Evolutionary conservation across 2,329 filamentous ascomycete genomes (phyloP).

Genomic region (Botryotinia calthae): DNA sequence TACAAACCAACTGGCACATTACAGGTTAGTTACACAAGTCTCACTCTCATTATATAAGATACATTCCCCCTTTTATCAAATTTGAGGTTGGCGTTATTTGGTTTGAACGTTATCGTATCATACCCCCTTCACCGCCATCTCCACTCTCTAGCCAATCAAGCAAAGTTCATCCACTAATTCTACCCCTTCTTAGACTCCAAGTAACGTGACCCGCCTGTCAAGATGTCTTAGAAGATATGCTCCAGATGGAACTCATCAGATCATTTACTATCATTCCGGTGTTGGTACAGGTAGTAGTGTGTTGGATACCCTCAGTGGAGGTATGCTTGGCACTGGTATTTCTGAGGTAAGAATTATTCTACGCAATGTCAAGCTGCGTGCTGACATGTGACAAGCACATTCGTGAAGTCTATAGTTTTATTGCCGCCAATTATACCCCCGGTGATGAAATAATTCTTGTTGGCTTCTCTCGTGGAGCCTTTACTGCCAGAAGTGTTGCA

Average conservation of each 20-base stretch:
- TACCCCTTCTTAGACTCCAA: slow-evolving; percentile 46
- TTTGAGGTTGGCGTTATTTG: neutral
- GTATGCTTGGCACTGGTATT: slow-evolving; percentile 55
- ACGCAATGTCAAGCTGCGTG: slow-evolving; percentile 27
- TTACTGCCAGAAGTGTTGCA: slow-evolving; percentile 43
- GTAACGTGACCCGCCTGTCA: slow-evolving; percentile 59
- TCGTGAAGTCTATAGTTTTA: slow-evolving; percentile 49
- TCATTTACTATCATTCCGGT: slow-evolving; percentile 60
- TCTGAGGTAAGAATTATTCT: slow-evolving; percentile 30
- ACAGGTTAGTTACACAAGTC: neutral
- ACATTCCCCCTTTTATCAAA: neutral
- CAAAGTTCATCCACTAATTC: slow-evolving; percentile 5
- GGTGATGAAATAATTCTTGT: slow-evolving; percentile 43
- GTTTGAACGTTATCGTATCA: neutral
- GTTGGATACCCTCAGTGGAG: slow-evolving; percentile 52
- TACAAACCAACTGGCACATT: slow-evolving; percentile 58
- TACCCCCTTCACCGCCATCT: slow-evolving; percentile 14
- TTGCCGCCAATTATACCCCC: slow-evolving; percentile 43
- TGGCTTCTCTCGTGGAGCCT: slow-evolving; percentile 45
- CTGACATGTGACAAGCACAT: slow-evolving; percentile 46
- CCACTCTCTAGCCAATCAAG: slow-evolving; percentile 10
- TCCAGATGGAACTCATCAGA: slow-evolving; percentile 51
- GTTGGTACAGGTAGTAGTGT: slow-evolving; percentile 54
- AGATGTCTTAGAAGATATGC: slow-evolving; percentile 53
- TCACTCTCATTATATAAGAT: neutral